These are phyloP conservation scores for Camellia japonica DNA, from an alignment of 148 eudicot genomes.

Conservation along the genomic window DNA sequence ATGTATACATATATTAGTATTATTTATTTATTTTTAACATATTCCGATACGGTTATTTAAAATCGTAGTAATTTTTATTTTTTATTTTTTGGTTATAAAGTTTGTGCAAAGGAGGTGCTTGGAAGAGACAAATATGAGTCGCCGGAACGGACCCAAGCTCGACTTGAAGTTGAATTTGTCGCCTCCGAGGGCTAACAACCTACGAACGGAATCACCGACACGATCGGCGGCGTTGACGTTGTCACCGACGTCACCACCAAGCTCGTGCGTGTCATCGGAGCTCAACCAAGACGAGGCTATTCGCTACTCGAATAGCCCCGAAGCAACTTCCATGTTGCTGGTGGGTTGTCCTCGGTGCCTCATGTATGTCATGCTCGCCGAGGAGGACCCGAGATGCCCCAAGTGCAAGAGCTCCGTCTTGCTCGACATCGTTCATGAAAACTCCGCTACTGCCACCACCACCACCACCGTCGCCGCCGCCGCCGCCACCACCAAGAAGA, in stretches of 20 bases:
- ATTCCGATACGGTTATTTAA: too few relatives aligned
- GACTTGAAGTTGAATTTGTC: slow-evolving; percentile 66
- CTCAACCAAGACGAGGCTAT: slow-evolving; percentile 16
- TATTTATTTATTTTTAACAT: background rate
- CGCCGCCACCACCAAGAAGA: slow-evolving; percentile 24
- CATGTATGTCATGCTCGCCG: slow-evolving; percentile 69
- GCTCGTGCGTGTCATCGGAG: slow-evolving; percentile 71
- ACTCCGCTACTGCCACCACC: background rate
- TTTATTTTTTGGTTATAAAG: background rate
- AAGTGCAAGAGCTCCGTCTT: slow-evolving; percentile 72
- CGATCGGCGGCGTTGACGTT: slow-evolving; percentile 31
- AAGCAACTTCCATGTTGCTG: slow-evolving; percentile 59
- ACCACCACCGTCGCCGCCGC: slow-evolving; percentile 11
- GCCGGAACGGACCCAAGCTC: slow-evolving; percentile 44
- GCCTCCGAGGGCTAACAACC: slow-evolving; percentile 40
- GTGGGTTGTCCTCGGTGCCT: slow-evolving; percentile 76
- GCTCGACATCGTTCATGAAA: slow-evolving; percentile 49
- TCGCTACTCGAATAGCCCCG: slow-evolving; percentile 37
- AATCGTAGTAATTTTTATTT: too few relatives aligned
- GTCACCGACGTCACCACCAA: slow-evolving; percentile 48
- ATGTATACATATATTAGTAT: background rate
- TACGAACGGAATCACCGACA: slow-evolving; percentile 32
- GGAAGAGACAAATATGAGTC: slow-evolving; percentile 29
- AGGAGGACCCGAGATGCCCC: slow-evolving; percentile 67
- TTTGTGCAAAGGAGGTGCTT: background rate